Evolutionary conservation across 345 rosid species (phyloP).

Genomic region (Dovyalis caffra): DNA sequence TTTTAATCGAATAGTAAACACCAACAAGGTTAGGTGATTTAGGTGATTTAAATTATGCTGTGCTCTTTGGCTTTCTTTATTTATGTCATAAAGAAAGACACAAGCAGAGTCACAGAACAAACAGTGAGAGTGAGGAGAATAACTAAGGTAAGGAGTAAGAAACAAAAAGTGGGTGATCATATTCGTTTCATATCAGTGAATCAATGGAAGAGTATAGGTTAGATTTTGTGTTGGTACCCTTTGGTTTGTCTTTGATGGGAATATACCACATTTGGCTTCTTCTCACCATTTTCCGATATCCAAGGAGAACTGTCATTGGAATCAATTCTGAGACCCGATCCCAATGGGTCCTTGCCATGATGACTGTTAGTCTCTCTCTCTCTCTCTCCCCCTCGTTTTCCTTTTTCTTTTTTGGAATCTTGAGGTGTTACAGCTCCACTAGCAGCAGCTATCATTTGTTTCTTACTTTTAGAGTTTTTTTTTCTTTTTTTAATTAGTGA

Average conservation of each 20-base stretch:
- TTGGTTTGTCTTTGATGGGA: constrained; percentile 37
- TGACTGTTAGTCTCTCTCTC: constrained; percentile 48
- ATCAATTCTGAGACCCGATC: constrained; percentile 79
- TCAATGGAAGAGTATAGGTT: constrained; percentile 34
- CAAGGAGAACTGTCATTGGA: constrained; percentile 54
- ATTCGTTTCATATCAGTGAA: neutral
- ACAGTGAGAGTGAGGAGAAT: neutral
- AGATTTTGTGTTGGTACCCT: constrained; percentile 43
- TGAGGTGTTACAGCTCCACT: no score
- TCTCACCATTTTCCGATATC: constrained; percentile 30
- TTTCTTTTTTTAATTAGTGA: no score
- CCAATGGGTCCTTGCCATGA: constrained; percentile 77
- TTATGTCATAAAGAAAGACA: no score
- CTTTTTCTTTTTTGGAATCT: neutral
- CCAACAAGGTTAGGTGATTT: no score
- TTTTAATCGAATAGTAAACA: no score
- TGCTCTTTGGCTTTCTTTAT: no score
- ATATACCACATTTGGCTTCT: constrained; percentile 52
- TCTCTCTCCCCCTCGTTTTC: neutral
- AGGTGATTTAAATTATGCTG: no score
- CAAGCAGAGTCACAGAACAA: no score
- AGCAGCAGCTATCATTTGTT: no score
- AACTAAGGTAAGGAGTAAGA: neutral
- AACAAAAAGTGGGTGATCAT: no score
- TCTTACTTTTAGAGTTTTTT: no score